These are phyloP conservation scores for Alternaria sp. DNA, from an alignment of 2,329 filamentous ascomycete genomes.

Conservation along the genomic window DNA sequence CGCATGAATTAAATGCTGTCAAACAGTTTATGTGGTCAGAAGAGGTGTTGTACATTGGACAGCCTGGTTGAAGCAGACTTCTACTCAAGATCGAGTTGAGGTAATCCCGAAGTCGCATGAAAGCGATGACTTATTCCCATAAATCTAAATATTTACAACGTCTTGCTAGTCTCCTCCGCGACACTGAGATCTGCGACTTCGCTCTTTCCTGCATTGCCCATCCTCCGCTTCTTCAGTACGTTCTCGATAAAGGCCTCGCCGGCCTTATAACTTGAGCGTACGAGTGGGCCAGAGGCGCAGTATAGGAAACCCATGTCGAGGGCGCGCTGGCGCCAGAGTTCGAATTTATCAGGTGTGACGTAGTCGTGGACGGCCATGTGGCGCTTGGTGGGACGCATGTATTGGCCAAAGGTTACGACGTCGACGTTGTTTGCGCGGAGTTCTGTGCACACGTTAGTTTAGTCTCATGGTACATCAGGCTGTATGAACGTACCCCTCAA, in stretches of 20 bases:
- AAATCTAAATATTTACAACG: neutral
- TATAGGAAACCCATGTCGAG: slow-evolving; percentile 97
- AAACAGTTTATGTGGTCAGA: neutral
- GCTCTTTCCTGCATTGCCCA: slow-evolving; percentile 18
- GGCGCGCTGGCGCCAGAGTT: slow-evolving; percentile 87
- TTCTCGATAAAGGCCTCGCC: slow-evolving; percentile 99
- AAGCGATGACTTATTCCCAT: neutral
- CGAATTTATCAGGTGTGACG: slow-evolving; percentile 88
- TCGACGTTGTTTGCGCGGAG: slow-evolving; percentile 83
- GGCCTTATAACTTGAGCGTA: slow-evolving; percentile 95
- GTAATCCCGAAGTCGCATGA: neutral
- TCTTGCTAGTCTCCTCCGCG: slow-evolving; percentile 4
- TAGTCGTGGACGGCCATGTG: slow-evolving; percentile 98
- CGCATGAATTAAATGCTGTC: neutral
- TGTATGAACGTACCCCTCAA: slow-evolving; percentile 62
- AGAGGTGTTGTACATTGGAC: neutral
- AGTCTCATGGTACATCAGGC: neutral
- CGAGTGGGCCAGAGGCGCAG: slow-evolving; percentile 90
- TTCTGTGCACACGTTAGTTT: slow-evolving; percentile 56
- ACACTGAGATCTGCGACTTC: slow-evolving; percentile 17
- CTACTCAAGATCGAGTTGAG: neutral
- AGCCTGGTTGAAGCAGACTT: slow-evolving; percentile 8
- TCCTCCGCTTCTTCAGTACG: slow-evolving; percentile 75
- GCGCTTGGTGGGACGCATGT: slow-evolving; percentile 98
- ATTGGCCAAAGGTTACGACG: slow-evolving; percentile 98